These are phyloP conservation scores for Myxozyma vanderwaltii DNA, from an alignment of 805 yeast genomes.

Conservation along the genomic window DNA sequence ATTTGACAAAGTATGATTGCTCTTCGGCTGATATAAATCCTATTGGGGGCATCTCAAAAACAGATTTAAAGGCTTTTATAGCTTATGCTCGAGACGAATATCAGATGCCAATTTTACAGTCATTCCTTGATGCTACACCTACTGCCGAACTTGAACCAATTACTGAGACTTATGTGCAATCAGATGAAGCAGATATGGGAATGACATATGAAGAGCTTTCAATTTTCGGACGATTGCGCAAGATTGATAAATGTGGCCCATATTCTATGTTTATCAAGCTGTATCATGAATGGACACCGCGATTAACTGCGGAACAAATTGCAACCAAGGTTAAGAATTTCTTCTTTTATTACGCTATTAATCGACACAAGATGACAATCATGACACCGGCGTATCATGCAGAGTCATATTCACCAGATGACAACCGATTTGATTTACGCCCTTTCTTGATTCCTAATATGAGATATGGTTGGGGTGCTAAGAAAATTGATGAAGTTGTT, in stretches of 20 bases:
- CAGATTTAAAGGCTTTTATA: conserved; percentile 85
- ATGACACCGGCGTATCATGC: conserved; percentile 97
- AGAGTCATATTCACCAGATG: conserved; percentile 97
- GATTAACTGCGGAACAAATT: conserved; percentile 76
- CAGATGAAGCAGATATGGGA: conserved; percentile 98
- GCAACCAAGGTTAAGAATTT: conserved; percentile 92
- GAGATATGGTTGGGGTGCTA: conserved; percentile 83
- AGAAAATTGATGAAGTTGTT: conserved; percentile 81
- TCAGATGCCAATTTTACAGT: conserved; percentile 72
- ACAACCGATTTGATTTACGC: conserved; percentile 90
- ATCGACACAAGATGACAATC: conserved; percentile 97
- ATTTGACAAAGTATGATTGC: conserved; percentile 94
- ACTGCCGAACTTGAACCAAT: conserved; percentile 98
- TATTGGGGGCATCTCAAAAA: conserved; percentile 97
- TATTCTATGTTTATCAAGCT: conserved; percentile 89
- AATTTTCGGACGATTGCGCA: conserved; percentile 84
- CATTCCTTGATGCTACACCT: conserved; percentile 88
- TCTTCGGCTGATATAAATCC: conserved; percentile 98
- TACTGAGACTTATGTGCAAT: conserved; percentile 86
- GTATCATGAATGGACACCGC: conserved; percentile 89
- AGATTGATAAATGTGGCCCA: conserved; percentile 94
- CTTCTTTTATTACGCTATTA: conserved; percentile 90
- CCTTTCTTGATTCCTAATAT: conserved; percentile 90
- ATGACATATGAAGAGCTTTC: conserved; percentile 94
- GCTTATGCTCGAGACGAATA: conserved; percentile 71